Base-by-base conservation (phyloP, 2,329 filamentous ascomycete genomes). In the Xylaria sp. region DNA sequence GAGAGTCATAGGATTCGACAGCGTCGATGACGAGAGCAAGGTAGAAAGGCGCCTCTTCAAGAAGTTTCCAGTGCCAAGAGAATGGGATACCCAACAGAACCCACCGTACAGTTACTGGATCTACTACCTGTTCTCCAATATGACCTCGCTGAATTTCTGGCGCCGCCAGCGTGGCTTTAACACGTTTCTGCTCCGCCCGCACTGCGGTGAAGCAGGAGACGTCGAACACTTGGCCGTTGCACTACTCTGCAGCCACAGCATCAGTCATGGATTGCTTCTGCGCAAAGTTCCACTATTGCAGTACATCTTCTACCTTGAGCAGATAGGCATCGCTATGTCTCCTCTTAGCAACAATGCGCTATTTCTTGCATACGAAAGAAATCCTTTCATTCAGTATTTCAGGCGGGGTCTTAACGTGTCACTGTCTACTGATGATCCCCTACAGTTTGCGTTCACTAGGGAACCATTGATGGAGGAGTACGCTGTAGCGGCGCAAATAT, bases 251-350 rank as follows among this genome's bases (percentile, higher is more conserved):
- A 96, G 94, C 75, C 94, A 98, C 81, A 98, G 95, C 78, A 99
- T 99, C 81, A 97, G 94, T 76, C 96, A 99, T 78, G 96, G 96
- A 23, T 88, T 99, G 64, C 84, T 97, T 64, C 87, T 99, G 48
- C 91, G 96, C 71, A 99, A 99, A 79, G 94, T 98, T 2, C 96
- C 96, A 1, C 83, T 99, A 69, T 83, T 99, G 65, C 96, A 99
- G 81, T 99, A 99, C 81, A 90, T 98, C 60, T 99, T 97, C 83
- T 99, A 99, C 77, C 89, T 99, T 23, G 94, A 99, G 78, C 95
- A 98, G 78, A 98, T 99, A 71, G 96, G 96, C 67, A 96, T 99
- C 72, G 96, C 96, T 70, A 99, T 99, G 96, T 98, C 95, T n/a
- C 96, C 96, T 2, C 86, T 99, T 55, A 97, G 94, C 81, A 99